A percentile compares a stretch with the other conserved stretches of the same genome.
Conservation (phyloP, 805 yeast genomes). For the Metschnikowia lachancei region DNA sequence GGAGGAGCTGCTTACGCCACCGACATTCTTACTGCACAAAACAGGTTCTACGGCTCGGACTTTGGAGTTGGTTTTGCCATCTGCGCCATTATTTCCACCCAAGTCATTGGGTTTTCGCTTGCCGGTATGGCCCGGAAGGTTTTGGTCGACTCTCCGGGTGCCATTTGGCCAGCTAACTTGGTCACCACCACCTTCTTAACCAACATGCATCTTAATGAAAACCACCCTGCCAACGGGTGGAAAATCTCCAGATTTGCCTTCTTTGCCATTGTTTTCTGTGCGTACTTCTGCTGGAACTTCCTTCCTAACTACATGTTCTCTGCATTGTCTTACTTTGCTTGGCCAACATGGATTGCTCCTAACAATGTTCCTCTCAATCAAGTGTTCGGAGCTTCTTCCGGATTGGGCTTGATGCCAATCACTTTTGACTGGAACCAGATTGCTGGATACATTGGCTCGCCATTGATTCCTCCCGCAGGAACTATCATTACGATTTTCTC, state of each 20-base stretch:
- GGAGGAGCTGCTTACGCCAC: slow-evolving; percentile 55
- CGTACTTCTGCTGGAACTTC: slow-evolving; percentile 11
- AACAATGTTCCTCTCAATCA: slow-evolving; percentile 59
- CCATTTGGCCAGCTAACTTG: slow-evolving; percentile 69
- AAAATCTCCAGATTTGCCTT: slow-evolving; percentile 30
- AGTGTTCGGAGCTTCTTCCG: slow-evolving; percentile 59
- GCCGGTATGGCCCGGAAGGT: slow-evolving; percentile 62
- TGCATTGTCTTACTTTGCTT: slow-evolving; percentile 58
- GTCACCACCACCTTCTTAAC: slow-evolving; percentile 56
- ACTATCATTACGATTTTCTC: slow-evolving; percentile 45
- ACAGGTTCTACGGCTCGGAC: slow-evolving; percentile 44
- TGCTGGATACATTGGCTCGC: slow-evolving; percentile 55
- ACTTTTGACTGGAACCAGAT: slow-evolving; percentile 70
- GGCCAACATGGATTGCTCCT: slow-evolving; percentile 68
- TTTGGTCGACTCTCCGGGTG: slow-evolving; percentile 61
- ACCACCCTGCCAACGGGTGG: slow-evolving; percentile 61
- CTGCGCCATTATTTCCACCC: slow-evolving; percentile 52
- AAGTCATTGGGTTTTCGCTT: slow-evolving; percentile 62
- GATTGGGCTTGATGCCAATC: slow-evolving; percentile 63
- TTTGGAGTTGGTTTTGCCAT: slow-evolving; percentile 56
- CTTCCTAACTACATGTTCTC: slow-evolving; percentile 45
- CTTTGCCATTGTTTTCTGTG: slow-evolving; percentile 4
- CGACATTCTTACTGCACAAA: slow-evolving; percentile 53
- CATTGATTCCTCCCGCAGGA: slow-evolving; percentile 60
- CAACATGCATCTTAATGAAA: slow-evolving; percentile 50